Percentiles rank a stretch among this genome's conserved stretches.
These are phyloP conservation scores for Clohesyomyces aquaticus DNA, from an alignment of 495 filamentous ascomycete species.

Conservation along the genomic window DNA sequence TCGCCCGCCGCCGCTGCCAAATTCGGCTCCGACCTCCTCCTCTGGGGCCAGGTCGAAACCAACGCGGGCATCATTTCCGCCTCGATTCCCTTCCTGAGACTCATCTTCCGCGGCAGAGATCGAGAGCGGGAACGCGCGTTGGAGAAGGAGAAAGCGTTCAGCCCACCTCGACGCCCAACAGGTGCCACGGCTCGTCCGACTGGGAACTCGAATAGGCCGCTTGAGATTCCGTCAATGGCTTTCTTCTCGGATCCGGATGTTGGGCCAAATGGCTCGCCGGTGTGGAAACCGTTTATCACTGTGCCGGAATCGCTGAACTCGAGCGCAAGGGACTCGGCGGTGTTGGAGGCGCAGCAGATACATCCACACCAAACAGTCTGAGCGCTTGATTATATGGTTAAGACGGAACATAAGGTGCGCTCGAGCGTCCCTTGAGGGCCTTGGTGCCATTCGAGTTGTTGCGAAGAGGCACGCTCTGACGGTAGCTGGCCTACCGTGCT, in stretches of 20 bases:
- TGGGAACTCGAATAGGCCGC: conserved; percentile 16
- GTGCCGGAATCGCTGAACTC: conserved; percentile 30
- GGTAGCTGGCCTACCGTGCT: conserved; percentile 31
- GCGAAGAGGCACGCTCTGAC: neutral
- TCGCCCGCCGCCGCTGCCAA: conserved; percentile 15
- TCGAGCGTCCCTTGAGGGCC: too few species aligned
- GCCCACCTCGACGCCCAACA: conserved; percentile 5
- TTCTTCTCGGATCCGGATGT: conserved; percentile 17
- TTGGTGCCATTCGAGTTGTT: too few species aligned
- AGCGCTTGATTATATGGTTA: neutral
- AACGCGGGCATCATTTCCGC: conserved; percentile 36
- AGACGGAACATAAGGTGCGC: too few species aligned
- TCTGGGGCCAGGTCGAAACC: conserved; percentile 37
- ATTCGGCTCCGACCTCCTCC: conserved; percentile 32
- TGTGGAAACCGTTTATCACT: conserved; percentile 35
- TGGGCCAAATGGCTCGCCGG: conserved; percentile 9
- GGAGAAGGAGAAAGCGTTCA: conserved; percentile 11
- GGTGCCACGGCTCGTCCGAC: conserved; percentile 2
- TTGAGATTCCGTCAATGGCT: conserved; percentile 16
- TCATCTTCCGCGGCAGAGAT: conserved; percentile 24
- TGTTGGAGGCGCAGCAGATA: conserved; percentile 16
- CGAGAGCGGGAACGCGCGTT: conserved; percentile 8
- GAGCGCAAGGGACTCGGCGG: conserved; percentile 10
- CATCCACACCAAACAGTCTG: conserved; percentile 21
- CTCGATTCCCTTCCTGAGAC: conserved; percentile 28